These are phyloP conservation scores for Albugo laibachii DNA, from an alignment of 352 stramenopile species.

Conservation along the genomic window DNA sequence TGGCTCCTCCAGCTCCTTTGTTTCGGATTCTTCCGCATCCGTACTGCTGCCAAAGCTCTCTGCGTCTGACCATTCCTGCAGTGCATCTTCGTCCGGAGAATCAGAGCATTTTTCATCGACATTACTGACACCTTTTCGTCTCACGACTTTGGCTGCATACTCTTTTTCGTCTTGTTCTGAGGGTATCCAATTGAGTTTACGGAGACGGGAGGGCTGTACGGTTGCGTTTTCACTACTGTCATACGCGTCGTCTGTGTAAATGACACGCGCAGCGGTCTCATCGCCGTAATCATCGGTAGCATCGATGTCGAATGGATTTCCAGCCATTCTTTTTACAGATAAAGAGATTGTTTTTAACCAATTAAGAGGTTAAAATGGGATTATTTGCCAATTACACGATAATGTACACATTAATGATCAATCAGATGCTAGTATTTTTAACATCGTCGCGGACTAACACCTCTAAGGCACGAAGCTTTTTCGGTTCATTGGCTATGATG, in stretches of 20 bases:
- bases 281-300: constrained; percentile 68
- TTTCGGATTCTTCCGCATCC: constrained; percentile 10
- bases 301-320: constrained; percentile 58
- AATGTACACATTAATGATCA: not conserved
- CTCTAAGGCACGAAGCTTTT: constrained; percentile 1
- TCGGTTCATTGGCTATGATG: not conserved
- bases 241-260: constrained; percentile 5
- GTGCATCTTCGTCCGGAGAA: constrained; percentile 52
- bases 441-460: constrained; percentile 1
- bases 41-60: constrained; percentile 53
- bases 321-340: constrained; percentile 14
- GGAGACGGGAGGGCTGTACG: constrained; percentile 32
- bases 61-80: constrained; percentile 61
- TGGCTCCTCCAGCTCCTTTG: constrained; percentile 1
- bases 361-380: not conserved
- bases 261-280: constrained; percentile 41
- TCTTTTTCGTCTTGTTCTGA: constrained; percentile 22
- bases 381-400: constrained; percentile 17
- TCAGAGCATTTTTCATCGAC: constrained; percentile 11
- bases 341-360: constrained; percentile 3
- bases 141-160: constrained; percentile 65
- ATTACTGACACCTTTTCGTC: constrained; percentile 29
- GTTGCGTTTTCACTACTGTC: constrained; percentile 13
- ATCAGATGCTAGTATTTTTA: not conserved
- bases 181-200: constrained; percentile 49